phyloP scores from a whole-genome alignment of 2,329 filamentous ascomycete species.

The Trichophyton verrucosum region DNA sequence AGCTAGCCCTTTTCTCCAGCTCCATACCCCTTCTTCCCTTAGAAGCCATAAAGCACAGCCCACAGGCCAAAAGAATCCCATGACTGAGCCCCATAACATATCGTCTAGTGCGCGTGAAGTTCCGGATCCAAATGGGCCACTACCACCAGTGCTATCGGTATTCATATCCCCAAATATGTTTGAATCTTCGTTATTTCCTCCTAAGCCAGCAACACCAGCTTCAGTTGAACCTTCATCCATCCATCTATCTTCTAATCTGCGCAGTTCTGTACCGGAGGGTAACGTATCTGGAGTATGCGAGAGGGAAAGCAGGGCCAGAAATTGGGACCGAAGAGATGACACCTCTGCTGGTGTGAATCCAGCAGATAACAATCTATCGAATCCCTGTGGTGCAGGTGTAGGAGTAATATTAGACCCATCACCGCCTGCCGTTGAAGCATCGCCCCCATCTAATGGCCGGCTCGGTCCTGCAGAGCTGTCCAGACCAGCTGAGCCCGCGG shows the following conservation, averaged over 20 bases:
- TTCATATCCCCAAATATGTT: slow-evolving; percentile 29
- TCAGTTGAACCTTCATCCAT: slow-evolving; percentile 52
- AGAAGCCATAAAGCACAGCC: slow-evolving; percentile 76
- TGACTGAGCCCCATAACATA: slow-evolving; percentile 73
- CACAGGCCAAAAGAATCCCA: slow-evolving; percentile 91
- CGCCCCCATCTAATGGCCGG: neutral
- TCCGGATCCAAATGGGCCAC: slow-evolving; percentile 17
- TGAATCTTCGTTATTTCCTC: slow-evolving; percentile 23
- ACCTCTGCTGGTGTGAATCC: slow-evolving; percentile 79
- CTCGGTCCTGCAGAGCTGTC: slow-evolving; percentile 3
- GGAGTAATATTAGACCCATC: slow-evolving; percentile 19
- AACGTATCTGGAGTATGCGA: slow-evolving; percentile 80
- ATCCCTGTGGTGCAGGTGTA: slow-evolving; percentile 54
- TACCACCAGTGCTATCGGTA: slow-evolving; percentile 12
- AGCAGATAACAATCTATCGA: slow-evolving; percentile 68
- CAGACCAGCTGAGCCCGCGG: neutral
- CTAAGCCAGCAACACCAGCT: slow-evolving; percentile 26
- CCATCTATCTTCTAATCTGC: slow-evolving; percentile 78
- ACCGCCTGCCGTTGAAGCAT: neutral
- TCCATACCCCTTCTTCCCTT: slow-evolving; percentile 78
- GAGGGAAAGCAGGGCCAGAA: slow-evolving; percentile 68
- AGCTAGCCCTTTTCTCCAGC: slow-evolving; percentile 69
- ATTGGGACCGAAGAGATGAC: slow-evolving; percentile 73
- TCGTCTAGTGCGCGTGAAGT: slow-evolving; percentile 53
- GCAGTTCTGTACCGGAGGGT: slow-evolving; percentile 64